Percentiles rank a stretch among this genome's conserved stretches.
phyloP scores from a whole-genome alignment of 257 asterid species.

The Nicotiana sylvestris region DNA sequence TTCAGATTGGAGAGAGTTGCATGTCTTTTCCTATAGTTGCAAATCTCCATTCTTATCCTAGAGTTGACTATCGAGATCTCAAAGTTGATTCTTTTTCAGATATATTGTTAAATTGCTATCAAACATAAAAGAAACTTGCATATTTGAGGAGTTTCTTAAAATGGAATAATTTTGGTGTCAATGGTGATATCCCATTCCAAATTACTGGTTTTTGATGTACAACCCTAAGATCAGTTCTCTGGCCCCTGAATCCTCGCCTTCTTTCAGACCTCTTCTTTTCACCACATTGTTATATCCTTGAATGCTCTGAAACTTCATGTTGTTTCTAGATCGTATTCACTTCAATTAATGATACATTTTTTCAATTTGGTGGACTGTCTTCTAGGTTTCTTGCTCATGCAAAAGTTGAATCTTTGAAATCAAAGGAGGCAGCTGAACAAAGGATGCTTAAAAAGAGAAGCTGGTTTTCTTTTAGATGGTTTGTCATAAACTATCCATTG shows the following conservation, averaged over 20 bases:
- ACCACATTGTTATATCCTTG: background rate
- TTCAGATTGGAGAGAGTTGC: too few relatives aligned
- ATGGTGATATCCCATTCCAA: background rate
- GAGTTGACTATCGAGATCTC: background rate
- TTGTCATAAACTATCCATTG: slow-evolving; percentile 23
- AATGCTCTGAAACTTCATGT: background rate
- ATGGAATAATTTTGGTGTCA: background rate
- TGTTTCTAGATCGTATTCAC: background rate
- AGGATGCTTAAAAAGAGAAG: slow-evolving; percentile 62
- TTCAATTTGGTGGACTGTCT: slow-evolving; percentile 12
- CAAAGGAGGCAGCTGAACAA: slow-evolving; percentile 94
- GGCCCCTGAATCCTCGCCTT: background rate
- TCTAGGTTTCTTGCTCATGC: slow-evolving; percentile 98
- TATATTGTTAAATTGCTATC: background rate
- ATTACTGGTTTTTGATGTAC: background rate
- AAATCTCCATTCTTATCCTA: background rate
- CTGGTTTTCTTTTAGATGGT: slow-evolving; percentile 95
- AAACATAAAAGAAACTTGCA: background rate
- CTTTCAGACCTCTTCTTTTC: background rate
- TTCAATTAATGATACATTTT: background rate
- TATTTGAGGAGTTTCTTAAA: background rate
- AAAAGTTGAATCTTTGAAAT: slow-evolving; percentile 87
- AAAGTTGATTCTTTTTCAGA: background rate
- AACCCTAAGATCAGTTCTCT: background rate
- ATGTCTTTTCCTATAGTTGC: too few relatives aligned